phyloP scores from a whole-genome alignment of 257 asterid species.

The Przewalskia tangutica region DNA sequence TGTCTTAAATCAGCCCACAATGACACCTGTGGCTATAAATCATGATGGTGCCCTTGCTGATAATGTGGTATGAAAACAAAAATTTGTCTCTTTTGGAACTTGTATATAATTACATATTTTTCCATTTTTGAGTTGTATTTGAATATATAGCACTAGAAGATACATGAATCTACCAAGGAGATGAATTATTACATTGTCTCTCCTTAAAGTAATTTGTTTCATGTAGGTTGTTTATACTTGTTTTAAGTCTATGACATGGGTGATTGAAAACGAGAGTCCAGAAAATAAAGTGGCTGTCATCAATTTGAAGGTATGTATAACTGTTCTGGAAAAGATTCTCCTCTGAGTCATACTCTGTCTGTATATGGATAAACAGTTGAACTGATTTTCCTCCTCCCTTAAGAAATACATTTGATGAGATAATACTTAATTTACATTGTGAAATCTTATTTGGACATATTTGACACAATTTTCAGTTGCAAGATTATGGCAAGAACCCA shows the following conservation, averaged over 20 bases:
- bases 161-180: not conserved
- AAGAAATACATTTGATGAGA: not conserved
- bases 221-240: conserved; percentile 62
- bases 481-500: conserved; percentile 59
- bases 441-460: conserved; percentile 17
- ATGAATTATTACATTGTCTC: not conserved
- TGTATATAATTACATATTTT: not conserved
- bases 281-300: conserved; percentile 59
- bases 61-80: conserved; percentile 33
- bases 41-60: conserved; percentile 57
- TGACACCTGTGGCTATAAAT: conserved; percentile 50
- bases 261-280: conserved; percentile 40
- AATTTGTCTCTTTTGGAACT: not conserved
- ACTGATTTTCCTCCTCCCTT: not conserved
- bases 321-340: not conserved
- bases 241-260: conserved; percentile 74
- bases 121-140: not conserved
- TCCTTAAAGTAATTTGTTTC: not conserved
- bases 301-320: conserved; percentile 52
- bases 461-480: conserved; percentile 42
- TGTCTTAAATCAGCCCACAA: conserved; percentile 42
- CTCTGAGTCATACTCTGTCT: not conserved
- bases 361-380: not conserved
- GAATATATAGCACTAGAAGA: not conserved
- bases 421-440: not conserved